phyloP scores from a whole-genome alignment of 371 early-diverging fungal genomes.

The Circinella minor region DNA sequence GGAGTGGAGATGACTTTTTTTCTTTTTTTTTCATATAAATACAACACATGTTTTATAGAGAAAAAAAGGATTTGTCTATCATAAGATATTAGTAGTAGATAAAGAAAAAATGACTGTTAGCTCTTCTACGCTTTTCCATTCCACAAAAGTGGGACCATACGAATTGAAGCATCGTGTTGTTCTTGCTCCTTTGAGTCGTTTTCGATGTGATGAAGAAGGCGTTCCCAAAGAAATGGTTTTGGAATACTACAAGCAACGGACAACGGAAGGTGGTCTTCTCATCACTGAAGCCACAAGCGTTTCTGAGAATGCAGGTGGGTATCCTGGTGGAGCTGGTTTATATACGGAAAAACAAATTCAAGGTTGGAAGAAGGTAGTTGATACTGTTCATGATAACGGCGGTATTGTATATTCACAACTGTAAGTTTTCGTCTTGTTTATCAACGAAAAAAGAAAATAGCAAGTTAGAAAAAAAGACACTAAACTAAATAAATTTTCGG shows the following conservation, averaged over 20 bases:
- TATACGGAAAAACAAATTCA: constrained; percentile 54
- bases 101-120: neutral
- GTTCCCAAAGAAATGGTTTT: constrained; percentile 49
- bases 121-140: constrained; percentile 26
- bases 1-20: no score
- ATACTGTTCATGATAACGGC: constrained; percentile 60
- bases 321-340: constrained; percentile 44
- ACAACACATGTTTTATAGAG: no score
- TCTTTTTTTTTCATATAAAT: no score
- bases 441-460: neutral
- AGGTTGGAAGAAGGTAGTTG: constrained; percentile 61
- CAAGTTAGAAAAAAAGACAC: neutral
- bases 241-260: constrained; percentile 64
- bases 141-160: constrained; percentile 29
- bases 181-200: constrained; percentile 56
- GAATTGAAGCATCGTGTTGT: constrained; percentile 53
- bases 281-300: constrained; percentile 61
- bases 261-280: constrained; percentile 57
- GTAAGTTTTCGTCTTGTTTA: neutral
- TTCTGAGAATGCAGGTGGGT: constrained; percentile 38
- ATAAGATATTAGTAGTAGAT: no score
- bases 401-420: constrained; percentile 65
- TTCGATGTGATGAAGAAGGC: constrained; percentile 30
- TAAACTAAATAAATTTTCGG: no score
- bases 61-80: no score